Percentiles rank a stretch among this genome's conserved stretches.
Evolutionary conservation across 2,329 filamentous ascomycete species (phyloP).

Genomic region (Fusarium sp.): DNA sequence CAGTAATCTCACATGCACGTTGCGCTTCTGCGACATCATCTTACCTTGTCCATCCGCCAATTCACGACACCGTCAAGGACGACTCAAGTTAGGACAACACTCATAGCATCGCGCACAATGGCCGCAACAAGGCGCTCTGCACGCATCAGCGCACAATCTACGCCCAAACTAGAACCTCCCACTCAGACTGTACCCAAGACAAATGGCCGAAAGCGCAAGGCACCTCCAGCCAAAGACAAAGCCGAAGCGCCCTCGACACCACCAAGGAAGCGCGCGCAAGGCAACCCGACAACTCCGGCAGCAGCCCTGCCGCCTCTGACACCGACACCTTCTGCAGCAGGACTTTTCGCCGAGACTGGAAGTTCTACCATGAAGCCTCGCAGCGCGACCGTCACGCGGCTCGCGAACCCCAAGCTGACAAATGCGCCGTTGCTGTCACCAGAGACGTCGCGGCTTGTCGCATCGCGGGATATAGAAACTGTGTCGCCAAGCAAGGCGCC

Average conservation of each 20-base stretch:
- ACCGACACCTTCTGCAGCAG: conserved; percentile 56
- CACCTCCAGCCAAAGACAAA: conserved; percentile 35
- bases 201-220: conserved; percentile 49
- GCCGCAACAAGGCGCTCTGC: conserved; percentile 52
- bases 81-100: conserved; percentile 9
- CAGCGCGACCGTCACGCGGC: conserved; percentile 57
- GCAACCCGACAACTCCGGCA: conserved; percentile 27
- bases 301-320: conserved; percentile 52
- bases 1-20: conserved; percentile 23
- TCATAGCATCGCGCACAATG: conserved; percentile 36
- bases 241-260: conserved; percentile 43
- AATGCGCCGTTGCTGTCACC: conserved; percentile 77
- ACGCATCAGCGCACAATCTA: conserved; percentile 49
- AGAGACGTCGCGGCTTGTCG: conserved; percentile 69
- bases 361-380: conserved; percentile 50
- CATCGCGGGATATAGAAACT: conserved; percentile 56
- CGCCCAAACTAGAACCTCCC: conserved; percentile 27
- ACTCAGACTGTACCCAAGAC: conserved; percentile 35
- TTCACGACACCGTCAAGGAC: conserved; percentile 16
- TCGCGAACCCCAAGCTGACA: conserved; percentile 69
- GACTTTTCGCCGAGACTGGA: conserved; percentile 49
- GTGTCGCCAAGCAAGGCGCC: conserved; percentile 56
- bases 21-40: conserved; percentile 12
- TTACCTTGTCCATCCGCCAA: background rate
- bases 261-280: conserved; percentile 45